These are phyloP conservation scores for Yamadazyma mexicana DNA, from an alignment of 1,139 yeast species.

Conservation along the genomic window DNA sequence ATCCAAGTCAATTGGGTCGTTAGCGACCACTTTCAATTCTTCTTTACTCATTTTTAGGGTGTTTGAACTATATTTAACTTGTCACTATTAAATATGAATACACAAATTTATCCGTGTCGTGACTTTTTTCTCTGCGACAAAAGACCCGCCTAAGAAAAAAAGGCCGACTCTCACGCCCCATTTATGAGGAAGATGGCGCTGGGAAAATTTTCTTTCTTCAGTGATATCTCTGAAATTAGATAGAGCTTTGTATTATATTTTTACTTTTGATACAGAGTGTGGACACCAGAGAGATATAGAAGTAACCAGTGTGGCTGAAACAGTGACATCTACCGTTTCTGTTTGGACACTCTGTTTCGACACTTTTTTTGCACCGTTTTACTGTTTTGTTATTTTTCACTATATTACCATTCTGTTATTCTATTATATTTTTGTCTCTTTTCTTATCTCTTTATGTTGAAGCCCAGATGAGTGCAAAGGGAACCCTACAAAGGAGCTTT, in stretches of 20 bases:
- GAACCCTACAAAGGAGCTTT: too few relatives aligned
- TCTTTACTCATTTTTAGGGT: slow-evolving; percentile 17
- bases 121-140: background rate
- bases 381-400: too few relatives aligned
- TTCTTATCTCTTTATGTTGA: too few relatives aligned
- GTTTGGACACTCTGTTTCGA: background rate
- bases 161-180: too few relatives aligned
- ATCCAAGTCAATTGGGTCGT: slow-evolving; percentile 33
- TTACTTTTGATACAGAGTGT: slow-evolving; percentile 48
- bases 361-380: background rate
- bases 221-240: slow-evolving; percentile 48
- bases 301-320: background rate
- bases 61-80: background rate
- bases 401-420: too few relatives aligned
- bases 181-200: background rate
- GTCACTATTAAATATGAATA: background rate
- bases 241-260: slow-evolving; percentile 53
- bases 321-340: background rate
- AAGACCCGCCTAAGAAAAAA: background rate
- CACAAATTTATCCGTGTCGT: background rate
- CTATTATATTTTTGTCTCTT: too few relatives aligned
- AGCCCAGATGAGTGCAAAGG: too few relatives aligned
- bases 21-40: slow-evolving; percentile 32
- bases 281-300: slow-evolving; percentile 23
- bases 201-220: slow-evolving; percentile 11